Evolutionary conservation across 2,329 filamentous ascomycete species (phyloP), one percentile per base, ranked within the genome.

Genomic region (Epichloe gansuensis): DNA sequence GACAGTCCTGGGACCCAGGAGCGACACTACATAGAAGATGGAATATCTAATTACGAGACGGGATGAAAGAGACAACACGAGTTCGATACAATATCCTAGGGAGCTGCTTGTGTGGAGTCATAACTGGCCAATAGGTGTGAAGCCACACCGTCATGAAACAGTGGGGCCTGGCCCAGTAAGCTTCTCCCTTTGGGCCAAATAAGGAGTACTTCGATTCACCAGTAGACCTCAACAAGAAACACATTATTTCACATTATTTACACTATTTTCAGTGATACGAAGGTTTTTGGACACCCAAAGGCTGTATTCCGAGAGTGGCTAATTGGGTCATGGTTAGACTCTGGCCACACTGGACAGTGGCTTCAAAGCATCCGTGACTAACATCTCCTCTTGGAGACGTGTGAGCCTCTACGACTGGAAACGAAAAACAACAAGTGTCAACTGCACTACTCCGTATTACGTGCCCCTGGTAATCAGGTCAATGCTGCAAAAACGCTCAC

Each of bases 1-100:
- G n/a, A 38, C 55, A 52, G 57, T 57, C 53, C 52, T 52, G 44
- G 54, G 51, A 52, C 43, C 51, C 35, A 39, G 34, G 23, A 27
- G 25, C 46, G 34, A 15, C 21, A 43, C 44, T 8, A 21, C 17
- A 21, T 21, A 15, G 25, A 44, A 27, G 35, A 12, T 17, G 39
- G 5, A 41, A 42, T 36, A 15, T 4, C 31, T n/a, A 23, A 40
- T 50, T 9, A 50, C 42, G 8, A 40, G 1, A 39, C 21, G 4
- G 5, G 42, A 34, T 13, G 15, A 47, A 43, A 39, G 41, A 27
- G 54, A 8, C 15, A 17, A 46, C 51, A 53, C 53, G 48, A 25
- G 34, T 23, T 43, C 3, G 31, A 31, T 42, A 41, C 36, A 35
- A 13, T 11, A 44, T 17, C 49, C 53, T 49, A 36, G 35, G 15